Evolutionary conservation across 345 rosid genomes (phyloP), one percentile per base, ranked within the genome.

Genomic region (Pelargonium nanum): DNA sequence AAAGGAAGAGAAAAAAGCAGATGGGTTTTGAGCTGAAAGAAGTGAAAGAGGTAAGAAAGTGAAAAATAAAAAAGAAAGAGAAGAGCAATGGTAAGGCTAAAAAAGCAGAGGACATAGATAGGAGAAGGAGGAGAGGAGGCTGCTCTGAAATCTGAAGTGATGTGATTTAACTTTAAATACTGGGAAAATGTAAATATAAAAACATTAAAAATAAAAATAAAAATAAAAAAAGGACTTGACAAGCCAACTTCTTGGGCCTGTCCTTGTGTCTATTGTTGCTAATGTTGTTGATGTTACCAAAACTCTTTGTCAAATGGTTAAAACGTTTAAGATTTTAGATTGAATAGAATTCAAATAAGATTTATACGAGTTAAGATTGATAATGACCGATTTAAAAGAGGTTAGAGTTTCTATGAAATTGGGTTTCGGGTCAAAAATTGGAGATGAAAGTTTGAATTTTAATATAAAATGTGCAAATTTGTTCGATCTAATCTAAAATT

Each of bases 131-230:
- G 13, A 40, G 48, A 12, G 15, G 48, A n/a, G 9, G 15, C 5
- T 24, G 20, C 34, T 61, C 63, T 24, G 58, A 68, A 58, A 24
- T 50, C 64, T 62, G 81, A 78, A 61, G 59, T 53, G 85, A 81
- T 76, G 85, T 81, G 85, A 81, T 81, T 74, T 74, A 78, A 81
- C 83, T 79, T 76, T 74, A 78, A 76, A 69, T 57, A 67, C 76
- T 63, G 78, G 22, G 45, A 26, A 0, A 19, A 48, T 55, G 55
- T 40, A 69, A 66, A 60, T 68, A 71, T 62, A 40, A 9, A 40
- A 5, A 30, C 40, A 30, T 30, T 12, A 5, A 15, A 40, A 9
- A 6, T 12, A 40, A 40, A 9, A 40, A 40, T 45, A 65, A 66
- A 70, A 65, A 57, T 64, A 59, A 58, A 70, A 78, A 77, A 74